phyloP scores from a whole-genome alignment of 2,329 filamentous ascomycete species.

The Fusarium abutilonis region DNA sequence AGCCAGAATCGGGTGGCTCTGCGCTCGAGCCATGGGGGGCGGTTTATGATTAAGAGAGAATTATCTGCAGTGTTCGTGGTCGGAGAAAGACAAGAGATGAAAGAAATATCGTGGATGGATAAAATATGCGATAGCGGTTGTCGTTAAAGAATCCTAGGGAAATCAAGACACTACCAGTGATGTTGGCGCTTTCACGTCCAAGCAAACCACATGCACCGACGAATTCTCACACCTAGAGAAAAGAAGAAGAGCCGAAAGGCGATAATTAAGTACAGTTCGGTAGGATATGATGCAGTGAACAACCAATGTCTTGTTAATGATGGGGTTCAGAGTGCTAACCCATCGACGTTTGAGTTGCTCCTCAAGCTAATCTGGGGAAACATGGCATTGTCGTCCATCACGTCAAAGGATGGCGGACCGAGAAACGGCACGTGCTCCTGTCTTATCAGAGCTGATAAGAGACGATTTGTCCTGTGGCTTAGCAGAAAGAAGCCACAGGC shows the following conservation, averaged over 20 bases:
- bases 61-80: not conserved
- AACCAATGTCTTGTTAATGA: conserved; percentile 19
- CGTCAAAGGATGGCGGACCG: conserved; percentile 40
- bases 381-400: conserved; percentile 42
- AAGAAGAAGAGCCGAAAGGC: conserved; percentile 17
- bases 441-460: conserved; percentile 42
- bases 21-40: conserved; percentile 63
- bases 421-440: conserved; percentile 38
- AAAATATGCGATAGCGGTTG: conserved; percentile 13
- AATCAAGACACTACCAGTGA: conserved; percentile 26
- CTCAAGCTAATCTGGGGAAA: conserved; percentile 33
- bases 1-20: conserved; percentile 63
- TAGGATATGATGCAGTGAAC: conserved; percentile 2
- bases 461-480: conserved; percentile 12
- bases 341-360: conserved; percentile 35
- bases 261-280: conserved; percentile 11
- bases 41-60: conserved; percentile 8
- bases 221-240: conserved; percentile 4
- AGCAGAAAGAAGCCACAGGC: conserved; percentile 8
- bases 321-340: conserved; percentile 19
- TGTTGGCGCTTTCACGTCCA: conserved; percentile 29
- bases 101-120: conserved; percentile 12
- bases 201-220: conserved; percentile 28
- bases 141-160: conserved; percentile 22
- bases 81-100: conserved; percentile 1